Conservation (phyloP, 345 rosid species). For the Citrus inodora region DNA sequence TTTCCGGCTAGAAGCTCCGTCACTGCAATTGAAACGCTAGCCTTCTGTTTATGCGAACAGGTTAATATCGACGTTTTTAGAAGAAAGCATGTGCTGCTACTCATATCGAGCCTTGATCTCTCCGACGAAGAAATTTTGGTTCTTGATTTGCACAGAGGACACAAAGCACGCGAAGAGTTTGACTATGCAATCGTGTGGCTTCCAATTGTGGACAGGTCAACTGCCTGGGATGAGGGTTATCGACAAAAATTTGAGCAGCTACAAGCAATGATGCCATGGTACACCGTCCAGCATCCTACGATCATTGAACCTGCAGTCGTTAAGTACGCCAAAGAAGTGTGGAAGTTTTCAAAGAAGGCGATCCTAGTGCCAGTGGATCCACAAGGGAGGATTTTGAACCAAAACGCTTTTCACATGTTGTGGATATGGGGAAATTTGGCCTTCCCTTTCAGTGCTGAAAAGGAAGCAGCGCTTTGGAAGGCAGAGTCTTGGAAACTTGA, state of each 20-base stretch:
- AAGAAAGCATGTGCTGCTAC: conserved; percentile 27
- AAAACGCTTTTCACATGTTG: conserved; percentile 31
- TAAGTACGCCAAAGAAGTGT: conserved; percentile 32
- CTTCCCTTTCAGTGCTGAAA: conserved; percentile 24
- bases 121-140: conserved; percentile 27
- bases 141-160: conserved; percentile 22
- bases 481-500: conserved; percentile 28
- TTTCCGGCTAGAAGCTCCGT: neutral
- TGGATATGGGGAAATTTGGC: conserved; percentile 30
- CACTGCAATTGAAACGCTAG: too few relatives aligned
- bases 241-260: conserved; percentile 20
- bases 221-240: conserved; percentile 16
- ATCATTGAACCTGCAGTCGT: conserved; percentile 22
- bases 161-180: neutral
- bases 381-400: conserved; percentile 22
- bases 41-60: conserved; percentile 9
- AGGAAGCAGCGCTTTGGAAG: conserved; percentile 31
- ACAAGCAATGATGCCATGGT: conserved; percentile 31
- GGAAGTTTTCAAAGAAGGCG: conserved; percentile 22
- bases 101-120: conserved; percentile 37
- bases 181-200: conserved; percentile 45
- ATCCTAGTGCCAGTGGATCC: conserved; percentile 32
- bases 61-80: conserved; percentile 23
- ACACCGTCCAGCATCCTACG: conserved; percentile 27
- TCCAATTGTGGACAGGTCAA: conserved; percentile 34